Conservation (phyloP, 1,284 basidiomycete species). For the Ustilago curta region DNA sequence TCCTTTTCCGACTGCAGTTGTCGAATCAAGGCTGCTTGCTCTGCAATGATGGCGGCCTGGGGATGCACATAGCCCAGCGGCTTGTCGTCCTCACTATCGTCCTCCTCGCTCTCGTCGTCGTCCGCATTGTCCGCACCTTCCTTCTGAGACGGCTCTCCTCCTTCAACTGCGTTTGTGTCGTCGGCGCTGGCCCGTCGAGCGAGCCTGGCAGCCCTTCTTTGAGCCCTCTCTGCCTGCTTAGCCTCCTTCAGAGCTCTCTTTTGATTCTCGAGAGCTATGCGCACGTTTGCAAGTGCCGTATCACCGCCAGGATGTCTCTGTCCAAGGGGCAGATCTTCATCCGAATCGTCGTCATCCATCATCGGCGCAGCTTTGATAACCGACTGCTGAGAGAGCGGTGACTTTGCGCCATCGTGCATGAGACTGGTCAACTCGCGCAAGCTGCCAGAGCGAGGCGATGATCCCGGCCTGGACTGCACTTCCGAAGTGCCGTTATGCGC, state of each 20-base stretch:
- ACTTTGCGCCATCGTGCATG: slow-evolving; percentile 1
- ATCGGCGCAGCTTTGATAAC: background rate
- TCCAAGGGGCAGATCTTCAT: slow-evolving; percentile 60
- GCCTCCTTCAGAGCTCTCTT: slow-evolving; percentile 38
- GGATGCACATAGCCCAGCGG: slow-evolving; percentile 62
- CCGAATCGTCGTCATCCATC: slow-evolving; percentile 47
- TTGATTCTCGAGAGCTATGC: slow-evolving; percentile 30
- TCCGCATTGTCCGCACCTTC: slow-evolving; percentile 26
- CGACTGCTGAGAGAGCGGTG: slow-evolving; percentile 7
- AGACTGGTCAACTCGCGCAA: background rate
- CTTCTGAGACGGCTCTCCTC: background rate
- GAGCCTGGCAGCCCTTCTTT: slow-evolving; percentile 29
- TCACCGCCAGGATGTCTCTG: slow-evolving; percentile 47
- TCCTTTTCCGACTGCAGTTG: slow-evolving; percentile 59
- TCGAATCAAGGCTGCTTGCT: slow-evolving; percentile 64
- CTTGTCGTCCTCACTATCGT: slow-evolving; percentile 58
- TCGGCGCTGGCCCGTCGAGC: slow-evolving; percentile 21
- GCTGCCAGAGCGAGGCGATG: slow-evolving; percentile 21
- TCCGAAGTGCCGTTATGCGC: slow-evolving; percentile 3
- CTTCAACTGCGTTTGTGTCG: slow-evolving; percentile 11
- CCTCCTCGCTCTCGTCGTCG: slow-evolving; percentile 14
- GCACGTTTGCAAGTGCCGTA: slow-evolving; percentile 31
- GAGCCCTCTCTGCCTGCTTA: slow-evolving; percentile 26
- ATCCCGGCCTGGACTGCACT: slow-evolving; percentile 12
- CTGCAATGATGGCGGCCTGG: slow-evolving; percentile 67